These are phyloP conservation scores for Dalbergia cultrata DNA, from an alignment of 306 rosid genomes.

Conservation along the genomic window DNA sequence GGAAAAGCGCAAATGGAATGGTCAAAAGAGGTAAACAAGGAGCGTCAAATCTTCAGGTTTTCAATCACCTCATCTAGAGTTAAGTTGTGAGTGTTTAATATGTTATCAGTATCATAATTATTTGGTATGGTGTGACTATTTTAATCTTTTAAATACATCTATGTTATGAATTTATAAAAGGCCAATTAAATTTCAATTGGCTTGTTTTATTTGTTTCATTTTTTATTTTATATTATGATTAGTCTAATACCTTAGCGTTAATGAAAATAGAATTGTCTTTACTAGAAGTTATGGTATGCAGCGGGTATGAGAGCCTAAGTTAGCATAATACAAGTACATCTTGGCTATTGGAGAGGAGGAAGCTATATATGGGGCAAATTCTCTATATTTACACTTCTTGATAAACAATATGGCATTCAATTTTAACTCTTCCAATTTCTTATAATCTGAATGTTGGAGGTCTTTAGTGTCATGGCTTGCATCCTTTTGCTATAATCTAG, in stretches of 20 bases:
- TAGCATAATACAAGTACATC: constrained; percentile 86
- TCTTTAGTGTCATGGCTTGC: too few species aligned
- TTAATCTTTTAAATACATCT: background rate
- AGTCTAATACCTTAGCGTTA: background rate
- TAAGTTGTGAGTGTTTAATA: too few species aligned
- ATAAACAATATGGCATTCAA: constrained; percentile 23
- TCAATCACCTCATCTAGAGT: background rate
- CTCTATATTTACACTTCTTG: constrained; percentile 3
- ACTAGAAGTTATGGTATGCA: constrained; percentile 40
- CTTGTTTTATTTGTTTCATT: background rate
- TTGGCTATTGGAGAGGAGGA: constrained; percentile 96
- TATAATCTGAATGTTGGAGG: too few species aligned
- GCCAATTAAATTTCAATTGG: constrained; percentile 12
- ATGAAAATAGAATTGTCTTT: constrained; percentile 21
- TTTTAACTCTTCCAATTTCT: constrained; percentile 4
- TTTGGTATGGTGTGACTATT: background rate
- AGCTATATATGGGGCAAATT: constrained; percentile 85
- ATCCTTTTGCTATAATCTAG: too few species aligned
- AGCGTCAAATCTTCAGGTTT: too few species aligned
- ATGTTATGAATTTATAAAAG: constrained; percentile 9
- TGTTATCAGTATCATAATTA: too few species aligned
- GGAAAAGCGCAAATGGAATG: too few species aligned
- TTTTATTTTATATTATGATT: constrained; percentile 3
- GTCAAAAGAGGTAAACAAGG: too few species aligned
- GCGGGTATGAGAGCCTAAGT: constrained; percentile 87